A percentile compares a stretch with the other conserved stretches of the same genome.
phyloP scores from a whole-genome alignment of 768 basidiomycete genomes.

The Collybia sp. region DNA sequence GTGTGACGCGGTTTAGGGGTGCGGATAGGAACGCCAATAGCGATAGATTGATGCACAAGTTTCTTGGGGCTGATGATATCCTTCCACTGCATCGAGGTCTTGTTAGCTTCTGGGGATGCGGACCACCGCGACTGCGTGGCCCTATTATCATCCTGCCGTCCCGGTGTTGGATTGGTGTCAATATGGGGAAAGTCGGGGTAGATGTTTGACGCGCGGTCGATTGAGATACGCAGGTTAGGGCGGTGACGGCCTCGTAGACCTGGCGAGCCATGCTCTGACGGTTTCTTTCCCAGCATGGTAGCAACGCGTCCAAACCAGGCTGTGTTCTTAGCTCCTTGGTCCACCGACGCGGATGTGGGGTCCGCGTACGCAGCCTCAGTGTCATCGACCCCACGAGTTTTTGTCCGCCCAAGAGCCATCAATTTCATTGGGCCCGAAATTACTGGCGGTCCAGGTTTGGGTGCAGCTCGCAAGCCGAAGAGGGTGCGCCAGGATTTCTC shows the following conservation, averaged over 20 bases:
- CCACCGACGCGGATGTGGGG: slow-evolving; percentile 9
- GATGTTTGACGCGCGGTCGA: slow-evolving; percentile 30
- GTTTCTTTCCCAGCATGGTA: slow-evolving; percentile 16
- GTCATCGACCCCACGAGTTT: slow-evolving; percentile 23
- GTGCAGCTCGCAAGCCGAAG: slow-evolving; percentile 20
- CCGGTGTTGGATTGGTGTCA: slow-evolving; percentile 14
- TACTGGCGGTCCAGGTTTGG: slow-evolving; percentile 17
- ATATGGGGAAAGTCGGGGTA: slow-evolving; percentile 14
- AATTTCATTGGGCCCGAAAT: slow-evolving; percentile 30
- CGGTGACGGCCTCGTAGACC: slow-evolving; percentile 13
- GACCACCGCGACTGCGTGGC: slow-evolving; percentile 28
- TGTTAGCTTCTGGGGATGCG: slow-evolving; percentile 24
- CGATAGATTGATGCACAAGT: slow-evolving; percentile 15
- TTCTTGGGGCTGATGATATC: slow-evolving; percentile 22
- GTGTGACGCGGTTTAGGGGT: slow-evolving; percentile 22
- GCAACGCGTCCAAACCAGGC: slow-evolving; percentile 25
- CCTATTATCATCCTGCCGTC: slow-evolving; percentile 3
- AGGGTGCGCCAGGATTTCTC: slow-evolving; percentile 44
- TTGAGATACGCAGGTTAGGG: slow-evolving; percentile 37
- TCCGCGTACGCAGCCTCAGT: slow-evolving; percentile 15
- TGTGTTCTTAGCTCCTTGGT: slow-evolving; percentile 10
- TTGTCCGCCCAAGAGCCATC: slow-evolving; percentile 36
- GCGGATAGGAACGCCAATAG: slow-evolving; percentile 21
- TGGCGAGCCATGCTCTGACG: slow-evolving; percentile 7
- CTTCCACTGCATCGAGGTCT: slow-evolving; percentile 25